Conservation (phyloP, 1,284 basidiomycete genomes). For the Erythrobasidium hasegawianum region DNA sequence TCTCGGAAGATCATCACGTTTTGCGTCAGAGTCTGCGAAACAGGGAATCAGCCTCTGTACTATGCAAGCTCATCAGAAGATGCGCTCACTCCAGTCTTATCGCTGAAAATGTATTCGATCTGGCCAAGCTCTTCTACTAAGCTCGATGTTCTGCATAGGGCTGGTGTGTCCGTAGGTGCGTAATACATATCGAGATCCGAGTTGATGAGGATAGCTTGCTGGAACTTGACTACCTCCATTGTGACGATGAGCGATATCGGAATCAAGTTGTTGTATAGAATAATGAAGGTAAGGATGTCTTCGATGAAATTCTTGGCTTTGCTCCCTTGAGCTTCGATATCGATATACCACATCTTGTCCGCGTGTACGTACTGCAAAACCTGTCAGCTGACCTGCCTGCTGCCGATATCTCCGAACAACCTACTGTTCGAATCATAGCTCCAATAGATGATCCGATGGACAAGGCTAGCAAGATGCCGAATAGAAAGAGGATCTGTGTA, state of each 20-base stretch:
- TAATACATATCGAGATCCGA: conserved; percentile 79
- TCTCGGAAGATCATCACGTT: conserved; percentile 98
- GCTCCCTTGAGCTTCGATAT: conserved; percentile 48
- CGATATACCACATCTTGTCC: conserved; percentile 52
- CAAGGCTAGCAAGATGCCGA: conserved; percentile 77
- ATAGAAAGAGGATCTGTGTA: conserved; percentile 92
- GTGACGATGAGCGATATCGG: conserved; percentile 99
- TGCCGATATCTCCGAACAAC: neutral
- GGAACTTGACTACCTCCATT: conserved; percentile 98
- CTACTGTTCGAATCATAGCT: conserved; percentile 69
- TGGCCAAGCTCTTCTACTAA: conserved; percentile 98
- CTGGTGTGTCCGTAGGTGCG: conserved; percentile 87
- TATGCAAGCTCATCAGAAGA: neutral
- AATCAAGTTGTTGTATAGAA: conserved; percentile 98
- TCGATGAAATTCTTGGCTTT: conserved; percentile 59
- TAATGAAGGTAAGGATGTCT: conserved; percentile 98
- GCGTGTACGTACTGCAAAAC: conserved; percentile 35
- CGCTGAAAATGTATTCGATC: conserved; percentile 97
- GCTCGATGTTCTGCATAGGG: conserved; percentile 91
- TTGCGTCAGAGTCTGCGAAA: conserved; percentile 68
- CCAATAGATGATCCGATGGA: conserved; percentile 91
- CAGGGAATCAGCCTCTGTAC: neutral
- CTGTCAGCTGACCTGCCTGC: neutral
- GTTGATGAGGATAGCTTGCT: conserved; percentile 95
- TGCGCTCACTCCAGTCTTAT: conserved; percentile 73